Percentiles rank a stretch among this genome's conserved stretches.
Evolutionary conservation across 108 stramenopile genomes (phyloP).

Genomic region (Nitzschia inconspicua): DNA sequence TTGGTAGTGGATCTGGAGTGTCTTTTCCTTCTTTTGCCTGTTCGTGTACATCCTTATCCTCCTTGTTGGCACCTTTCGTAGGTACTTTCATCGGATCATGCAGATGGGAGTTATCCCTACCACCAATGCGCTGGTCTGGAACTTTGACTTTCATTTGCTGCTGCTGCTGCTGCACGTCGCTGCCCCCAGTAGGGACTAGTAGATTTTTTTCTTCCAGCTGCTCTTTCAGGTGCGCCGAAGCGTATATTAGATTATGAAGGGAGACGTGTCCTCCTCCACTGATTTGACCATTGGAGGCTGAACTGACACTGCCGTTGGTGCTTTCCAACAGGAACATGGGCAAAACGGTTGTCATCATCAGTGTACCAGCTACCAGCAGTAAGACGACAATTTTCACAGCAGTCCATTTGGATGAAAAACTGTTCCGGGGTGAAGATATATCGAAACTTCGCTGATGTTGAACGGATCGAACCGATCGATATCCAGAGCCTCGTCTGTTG

Average conservation of each 20-base stretch:
- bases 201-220: too few species aligned
- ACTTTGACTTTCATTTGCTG: too few species aligned
- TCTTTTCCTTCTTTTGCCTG: background rate
- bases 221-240: too few species aligned
- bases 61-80: background rate
- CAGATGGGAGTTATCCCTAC: too few species aligned
- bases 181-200: too few species aligned
- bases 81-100: background rate
- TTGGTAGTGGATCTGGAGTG: background rate
- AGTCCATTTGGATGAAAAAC: constrained; percentile 17
- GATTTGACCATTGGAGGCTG: too few species aligned
- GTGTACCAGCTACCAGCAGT: background rate
- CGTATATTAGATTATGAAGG: too few species aligned
- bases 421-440: background rate
- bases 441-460: constrained; percentile 8
- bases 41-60: background rate
- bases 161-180: too few species aligned
- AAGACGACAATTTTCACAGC: constrained; percentile 8
- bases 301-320: background rate
- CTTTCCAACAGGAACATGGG: constrained; percentile 29
- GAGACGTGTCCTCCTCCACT: too few species aligned
- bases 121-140: too few species aligned
- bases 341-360: constrained; percentile 18
- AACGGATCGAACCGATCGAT: constrained; percentile 33
- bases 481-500: background rate